Base-by-base conservation (phyloP, 306 rosid species). In the Sicyos edulis region DNA sequence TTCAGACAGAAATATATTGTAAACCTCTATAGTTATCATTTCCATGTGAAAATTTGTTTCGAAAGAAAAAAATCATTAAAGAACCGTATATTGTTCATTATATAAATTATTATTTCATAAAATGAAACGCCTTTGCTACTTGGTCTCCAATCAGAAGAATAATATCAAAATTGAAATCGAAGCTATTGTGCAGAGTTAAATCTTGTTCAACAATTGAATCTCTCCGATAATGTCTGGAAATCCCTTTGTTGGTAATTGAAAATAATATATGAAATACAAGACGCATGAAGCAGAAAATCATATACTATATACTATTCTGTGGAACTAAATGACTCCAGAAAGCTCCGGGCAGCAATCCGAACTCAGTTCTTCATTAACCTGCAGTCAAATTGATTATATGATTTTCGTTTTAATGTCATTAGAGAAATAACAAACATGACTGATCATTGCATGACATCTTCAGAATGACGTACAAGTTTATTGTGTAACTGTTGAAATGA, bases 261-360 rank as follows among this genome's bases (percentile, higher is more conserved):
- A 26, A 47, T 68, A 12, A 68, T 49, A 68, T 49, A 68, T 68
- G 44, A 49, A 68, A 49, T 21, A 24, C 42, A 57, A 78, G 80
- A 75, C 66, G 74, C 54, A 11, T 72, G 67, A 51, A 50, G 70
- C 73, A 59, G 22, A 37, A 71, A 62, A 16, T 53, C 34, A 49
- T n/a, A n/a, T n/a, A n/a, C n/a, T 37, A 68, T 62, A 26, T 26
- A 26, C 32, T 76, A 78, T 54, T 75, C 72, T 69, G 52, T 16
- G 21, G 55, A 74, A 75, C 72, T 66, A 76, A 76, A 79, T 16
- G 86, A 69, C 2, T 80, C 86, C 70, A 89, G 76, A 52, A 88
- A 79, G 75, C 62, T 82, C 70, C 59, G 76, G 16, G 91, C 91
- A 45, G 91, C 91, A n/a, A 72, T 86, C 96, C 67, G 74, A 68